Base-by-base conservation (phyloP, 805 yeast species). In the Tetrapisispora arboricola region DNA sequence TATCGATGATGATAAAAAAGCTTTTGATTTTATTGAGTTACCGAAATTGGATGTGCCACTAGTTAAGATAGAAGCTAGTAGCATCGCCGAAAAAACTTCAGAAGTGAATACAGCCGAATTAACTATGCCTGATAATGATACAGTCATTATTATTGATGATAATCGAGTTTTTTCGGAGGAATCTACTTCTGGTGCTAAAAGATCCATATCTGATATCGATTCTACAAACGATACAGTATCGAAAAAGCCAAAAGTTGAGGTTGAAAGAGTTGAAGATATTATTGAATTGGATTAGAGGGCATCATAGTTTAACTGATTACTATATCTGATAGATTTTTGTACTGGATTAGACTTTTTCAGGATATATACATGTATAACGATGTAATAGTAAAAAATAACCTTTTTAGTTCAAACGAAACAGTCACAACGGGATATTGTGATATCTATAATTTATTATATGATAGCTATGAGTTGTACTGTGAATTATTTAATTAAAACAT, bases 31-130 rank as follows among this genome's bases (percentile, higher is more conserved):
- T 13, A 44, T 63, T 7, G 35, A 29, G 6, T 42, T 67, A 11
- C 70, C 70, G 8, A 58, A 57, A 25, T 28, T 67, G n/a, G 51
- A 49, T 4, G 58, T 66, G 9, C 63, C 64, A 4, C 30, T 48
- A 5, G 32, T 41, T 28, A 51, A 45, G 49, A 25, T 12, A 17
- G 26, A 18, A 4, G 13, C 17, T 2, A 21, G 24, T 17, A 11
- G 3, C 8, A 27, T 24, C 11, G 36, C 25, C 3, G 32, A 31
- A 6, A 31, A 34, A 4, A 10, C 17, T 10, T 10, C 4, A 17
- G 15, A 15, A 9, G 20, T 11, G 3, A 24, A 27, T 2, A 12
- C 15, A 12, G 12, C 20, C 15, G 28, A 15, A 26, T 8, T 9
- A 3, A 8, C 17, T 12, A 28, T 12, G 15, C 7, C 13, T 2